Percentiles rank a stretch among this genome's conserved stretches.
Evolutionary conservation across 805 yeast species (phyloP).

Genomic region (Myxozyma nipponensis): DNA sequence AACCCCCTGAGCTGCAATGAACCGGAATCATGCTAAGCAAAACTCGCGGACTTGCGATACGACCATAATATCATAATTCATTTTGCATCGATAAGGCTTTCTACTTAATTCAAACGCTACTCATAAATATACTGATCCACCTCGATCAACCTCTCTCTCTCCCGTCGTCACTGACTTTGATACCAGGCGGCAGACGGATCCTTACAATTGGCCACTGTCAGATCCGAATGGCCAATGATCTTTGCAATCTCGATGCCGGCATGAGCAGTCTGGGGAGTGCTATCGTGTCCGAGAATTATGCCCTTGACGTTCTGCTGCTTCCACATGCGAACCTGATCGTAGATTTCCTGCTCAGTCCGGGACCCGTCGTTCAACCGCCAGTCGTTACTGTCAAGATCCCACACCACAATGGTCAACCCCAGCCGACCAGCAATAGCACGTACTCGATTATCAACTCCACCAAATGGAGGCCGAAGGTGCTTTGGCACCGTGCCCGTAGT

Average conservation of each 20-base stretch:
- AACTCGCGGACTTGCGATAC: too few species aligned
- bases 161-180: neutral
- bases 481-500: slow-evolving; percentile 82
- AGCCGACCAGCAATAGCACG: slow-evolving; percentile 74
- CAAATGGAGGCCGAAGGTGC: slow-evolving; percentile 96
- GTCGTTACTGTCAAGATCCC: slow-evolving; percentile 91
- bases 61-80: too few species aligned
- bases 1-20: too few species aligned
- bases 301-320: slow-evolving; percentile 45
- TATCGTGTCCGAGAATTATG: slow-evolving; percentile 84
- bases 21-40: too few species aligned
- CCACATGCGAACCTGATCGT: slow-evolving; percentile 57
- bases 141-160: neutral
- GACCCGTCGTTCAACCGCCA: slow-evolving; percentile 67
- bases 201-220: slow-evolving; percentile 12
- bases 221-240: slow-evolving; percentile 44
- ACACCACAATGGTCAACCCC: slow-evolving; percentile 81
- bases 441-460: slow-evolving; percentile 86
- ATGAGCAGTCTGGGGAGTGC: slow-evolving; percentile 59
- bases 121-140: neutral
- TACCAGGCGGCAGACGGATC: slow-evolving; percentile 12
- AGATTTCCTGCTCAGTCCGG: slow-evolving; percentile 52
- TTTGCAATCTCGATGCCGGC: slow-evolving; percentile 58
- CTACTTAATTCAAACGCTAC: neutral
- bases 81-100: too few species aligned